phyloP scores from a whole-genome alignment of 1,284 basidiomycete species.

The Rhodotorula sp. region DNA sequence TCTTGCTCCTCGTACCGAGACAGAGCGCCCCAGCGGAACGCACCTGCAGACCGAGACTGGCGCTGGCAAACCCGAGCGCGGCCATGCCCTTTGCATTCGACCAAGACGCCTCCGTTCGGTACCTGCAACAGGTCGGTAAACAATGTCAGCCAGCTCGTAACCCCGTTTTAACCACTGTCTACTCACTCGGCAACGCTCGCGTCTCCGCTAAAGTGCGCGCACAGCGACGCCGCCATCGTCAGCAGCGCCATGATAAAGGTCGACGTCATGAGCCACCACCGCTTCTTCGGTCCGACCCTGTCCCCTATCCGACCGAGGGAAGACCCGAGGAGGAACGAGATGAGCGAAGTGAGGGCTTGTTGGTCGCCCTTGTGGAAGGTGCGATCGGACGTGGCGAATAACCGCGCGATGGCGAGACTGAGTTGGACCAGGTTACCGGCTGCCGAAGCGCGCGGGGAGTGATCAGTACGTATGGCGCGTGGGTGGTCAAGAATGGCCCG shows the following conservation, averaged over 20 bases:
- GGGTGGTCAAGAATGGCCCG: neutral
- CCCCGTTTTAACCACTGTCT: too few species aligned
- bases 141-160: constrained; percentile 37
- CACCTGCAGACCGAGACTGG: constrained; percentile 55
- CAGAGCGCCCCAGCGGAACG: neutral
- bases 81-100: constrained; percentile 59
- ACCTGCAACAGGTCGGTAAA: constrained; percentile 46
- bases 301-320: constrained; percentile 52
- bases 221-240: constrained; percentile 68
- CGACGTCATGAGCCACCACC: constrained; percentile 70
- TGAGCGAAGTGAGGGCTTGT: constrained; percentile 73
- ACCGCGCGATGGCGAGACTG: constrained; percentile 61
- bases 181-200: constrained; percentile 56
- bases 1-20: constrained; percentile 49
- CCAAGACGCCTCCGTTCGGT: constrained; percentile 22
- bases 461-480: neutral
- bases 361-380: constrained; percentile 72
- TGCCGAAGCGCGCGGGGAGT: neutral
- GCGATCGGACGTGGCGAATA: constrained; percentile 60
- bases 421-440: constrained; percentile 57
- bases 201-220: constrained; percentile 60
- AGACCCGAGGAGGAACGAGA: constrained; percentile 62
- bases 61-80: constrained; percentile 69
- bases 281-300: constrained; percentile 64
- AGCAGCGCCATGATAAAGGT: constrained; percentile 72